These are phyloP conservation scores for Casaregolazyma lundiana DNA, from an alignment of 1,139 yeast species.

Conservation along the genomic window DNA sequence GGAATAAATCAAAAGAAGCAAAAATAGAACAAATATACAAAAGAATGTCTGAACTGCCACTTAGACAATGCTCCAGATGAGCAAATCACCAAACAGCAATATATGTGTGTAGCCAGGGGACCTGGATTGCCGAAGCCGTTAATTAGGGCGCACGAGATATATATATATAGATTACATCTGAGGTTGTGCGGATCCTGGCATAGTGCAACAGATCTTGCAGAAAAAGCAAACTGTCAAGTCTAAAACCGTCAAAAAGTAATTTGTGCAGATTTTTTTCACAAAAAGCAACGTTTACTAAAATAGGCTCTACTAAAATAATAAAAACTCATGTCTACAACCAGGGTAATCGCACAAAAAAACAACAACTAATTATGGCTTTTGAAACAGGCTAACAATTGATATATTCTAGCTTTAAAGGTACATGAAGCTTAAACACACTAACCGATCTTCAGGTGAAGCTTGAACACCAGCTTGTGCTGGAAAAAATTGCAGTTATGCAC, in stretches of 20 bases:
- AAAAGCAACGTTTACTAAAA: neutral
- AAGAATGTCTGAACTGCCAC: neutral
- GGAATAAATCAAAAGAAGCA: no score
- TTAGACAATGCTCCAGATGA: neutral
- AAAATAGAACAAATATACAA: neutral
- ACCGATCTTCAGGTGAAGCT: no score
- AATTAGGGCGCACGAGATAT: neutral
- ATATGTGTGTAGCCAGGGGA: neutral
- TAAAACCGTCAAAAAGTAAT: neutral
- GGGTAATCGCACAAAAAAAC: no score
- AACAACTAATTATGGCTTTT: no score
- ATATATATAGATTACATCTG: neutral
- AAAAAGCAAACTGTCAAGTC: neutral
- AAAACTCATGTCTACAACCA: no score
- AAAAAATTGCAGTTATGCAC: neutral
- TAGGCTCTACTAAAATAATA: no score
- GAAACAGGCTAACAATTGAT: no score
- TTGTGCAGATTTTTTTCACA: neutral
- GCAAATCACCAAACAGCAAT: neutral
- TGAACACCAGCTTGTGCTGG: no score
- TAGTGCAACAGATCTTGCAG: neutral
- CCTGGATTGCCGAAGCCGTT: neutral
- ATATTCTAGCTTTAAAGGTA: no score
- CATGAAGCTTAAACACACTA: no score
- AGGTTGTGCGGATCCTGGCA: neutral